phyloP scores from a whole-genome alignment of 1,284 basidiomycete genomes.

The Schizopora paradoxa region DNA sequence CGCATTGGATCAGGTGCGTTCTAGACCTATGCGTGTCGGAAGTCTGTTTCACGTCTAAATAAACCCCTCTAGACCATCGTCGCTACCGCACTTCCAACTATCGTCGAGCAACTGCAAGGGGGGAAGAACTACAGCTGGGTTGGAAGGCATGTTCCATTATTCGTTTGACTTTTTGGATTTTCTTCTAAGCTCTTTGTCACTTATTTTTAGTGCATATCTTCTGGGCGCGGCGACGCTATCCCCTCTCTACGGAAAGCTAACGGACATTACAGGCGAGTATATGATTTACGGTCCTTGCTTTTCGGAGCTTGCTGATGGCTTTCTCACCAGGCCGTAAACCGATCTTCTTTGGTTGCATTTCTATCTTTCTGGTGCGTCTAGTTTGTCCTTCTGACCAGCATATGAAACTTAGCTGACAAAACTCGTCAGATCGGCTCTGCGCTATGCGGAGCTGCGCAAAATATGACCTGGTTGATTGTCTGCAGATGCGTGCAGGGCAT shows the following conservation, averaged over 20 bases:
- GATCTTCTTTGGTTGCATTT: conserved; percentile 62
- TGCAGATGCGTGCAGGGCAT: conserved; percentile 79
- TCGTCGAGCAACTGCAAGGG: conserved; percentile 63
- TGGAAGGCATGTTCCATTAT: conserved; percentile 45
- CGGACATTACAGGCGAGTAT: conserved; percentile 49
- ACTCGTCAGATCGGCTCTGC: conserved; percentile 64
- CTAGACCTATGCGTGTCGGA: neutral
- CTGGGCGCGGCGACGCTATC: conserved; percentile 63
- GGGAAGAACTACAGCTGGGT: conserved; percentile 72
- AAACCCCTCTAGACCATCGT: conserved; percentile 55
- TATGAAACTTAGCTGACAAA: conserved; percentile 6
- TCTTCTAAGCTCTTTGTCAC: neutral
- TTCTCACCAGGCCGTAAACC: conserved; percentile 58
- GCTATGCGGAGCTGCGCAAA: conserved; percentile 78
- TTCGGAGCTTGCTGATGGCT: neutral
- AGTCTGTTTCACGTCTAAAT: neutral
- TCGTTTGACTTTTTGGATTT: conserved; percentile 18
- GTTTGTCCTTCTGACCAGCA: conserved; percentile 18
- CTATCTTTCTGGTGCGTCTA: conserved; percentile 73
- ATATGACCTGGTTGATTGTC: conserved; percentile 67
- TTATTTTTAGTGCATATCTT: conserved; percentile 55
- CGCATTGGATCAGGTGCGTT: conserved; percentile 35
- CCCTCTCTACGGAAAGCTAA: conserved; percentile 73
- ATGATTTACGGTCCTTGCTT: neutral
- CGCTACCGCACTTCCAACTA: conserved; percentile 77